Evolutionary conservation across 768 basidiomycete species (phyloP), one percentile per base, ranked within the genome.

Genomic region (Agaricus subrufescens): DNA sequence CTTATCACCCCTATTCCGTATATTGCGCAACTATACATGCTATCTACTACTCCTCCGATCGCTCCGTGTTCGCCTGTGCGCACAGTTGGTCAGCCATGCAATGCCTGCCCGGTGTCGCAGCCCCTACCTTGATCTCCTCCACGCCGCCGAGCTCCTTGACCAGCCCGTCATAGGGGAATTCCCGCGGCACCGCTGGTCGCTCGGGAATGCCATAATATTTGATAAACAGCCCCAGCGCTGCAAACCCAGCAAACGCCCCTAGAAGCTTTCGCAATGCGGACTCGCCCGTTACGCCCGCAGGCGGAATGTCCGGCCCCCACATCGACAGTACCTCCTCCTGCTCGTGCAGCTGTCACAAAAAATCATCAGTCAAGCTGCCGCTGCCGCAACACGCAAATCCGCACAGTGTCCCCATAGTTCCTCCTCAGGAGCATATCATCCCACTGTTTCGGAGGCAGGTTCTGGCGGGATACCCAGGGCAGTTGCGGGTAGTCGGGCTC

Each of bases 231-330:
- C 83, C 90, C 58, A 86, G 80, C 3, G 77, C 73, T 42, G 85
- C 75, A 60, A 94, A 88, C n/a, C 79, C 80, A 26, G 78, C 67
- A 19, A 76, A 71, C 0, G 84, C 90, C 50, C 86, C 67, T 11
- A 79, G 61, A 65, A 94, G 87, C 45, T 87, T 87, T 49, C 79
- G 75, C 37, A 87, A 67, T 6, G 91, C 91, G 26, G 55, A 56
- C 39, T 44, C 48, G 2, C 67, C 76, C 6, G 76, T 68, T 26
- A 88, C 84, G 11, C 76, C 71, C 11, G 89, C 72, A 23, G 78
- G 77, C 40, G 91, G 80, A 29, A 82, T 73, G 64, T 94, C 91
- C 23, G 90, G 90, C 26, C 90, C 89, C 89, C 89, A 93, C 87
- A 94, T 90, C 38, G 87, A 90, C 54, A 87, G 70, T 25, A 89